Percentiles rank a stretch among this genome's conserved stretches.
Conservation (phyloP, 805 yeast genomes). For the Candida methanosorbosa region DNA sequence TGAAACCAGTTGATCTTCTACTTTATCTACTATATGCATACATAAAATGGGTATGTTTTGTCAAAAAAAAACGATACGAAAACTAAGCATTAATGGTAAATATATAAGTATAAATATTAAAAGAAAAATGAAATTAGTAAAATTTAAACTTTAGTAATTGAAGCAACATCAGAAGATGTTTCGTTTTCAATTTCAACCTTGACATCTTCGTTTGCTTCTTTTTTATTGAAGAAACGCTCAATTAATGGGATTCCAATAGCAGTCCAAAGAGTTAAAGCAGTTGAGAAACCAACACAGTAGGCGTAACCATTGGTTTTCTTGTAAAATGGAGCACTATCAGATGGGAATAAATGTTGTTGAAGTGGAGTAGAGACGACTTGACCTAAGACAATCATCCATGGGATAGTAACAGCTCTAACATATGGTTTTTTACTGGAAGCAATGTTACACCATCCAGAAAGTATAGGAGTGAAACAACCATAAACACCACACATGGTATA, state of each 20-base stretch:
- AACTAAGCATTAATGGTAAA: too few relatives aligned
- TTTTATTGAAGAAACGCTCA: slow-evolving; percentile 7
- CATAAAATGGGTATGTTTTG: too few relatives aligned
- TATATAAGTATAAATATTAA: too few relatives aligned
- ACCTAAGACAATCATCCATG: slow-evolving; percentile 18
- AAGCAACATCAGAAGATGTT: background rate
- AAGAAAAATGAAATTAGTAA: too few relatives aligned
- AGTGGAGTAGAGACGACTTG: slow-evolving; percentile 18
- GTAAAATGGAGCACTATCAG: slow-evolving; percentile 23
- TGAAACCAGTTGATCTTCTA: too few relatives aligned
- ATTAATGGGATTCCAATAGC: slow-evolving; percentile 14
- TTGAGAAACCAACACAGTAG: slow-evolving; percentile 16
- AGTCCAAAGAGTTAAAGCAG: slow-evolving; percentile 14
- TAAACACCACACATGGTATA: slow-evolving; percentile 15
- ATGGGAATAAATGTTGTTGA: slow-evolving; percentile 23
- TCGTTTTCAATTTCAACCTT: background rate
- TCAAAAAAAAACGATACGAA: too few relatives aligned
- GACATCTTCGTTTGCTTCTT: slow-evolving; percentile 1
- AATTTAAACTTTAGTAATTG: too few relatives aligned
- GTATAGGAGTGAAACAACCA: slow-evolving; percentile 49
- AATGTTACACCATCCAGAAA: slow-evolving; percentile 57
- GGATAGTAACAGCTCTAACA: slow-evolving; percentile 17
- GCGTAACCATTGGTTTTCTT: slow-evolving; percentile 18
- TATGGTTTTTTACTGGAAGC: slow-evolving; percentile 29
- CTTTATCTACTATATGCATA: too few relatives aligned